These are phyloP conservation scores for Penicillium psychrofluorescens DNA, from an alignment of 495 filamentous ascomycete species.

Conservation along the genomic window DNA sequence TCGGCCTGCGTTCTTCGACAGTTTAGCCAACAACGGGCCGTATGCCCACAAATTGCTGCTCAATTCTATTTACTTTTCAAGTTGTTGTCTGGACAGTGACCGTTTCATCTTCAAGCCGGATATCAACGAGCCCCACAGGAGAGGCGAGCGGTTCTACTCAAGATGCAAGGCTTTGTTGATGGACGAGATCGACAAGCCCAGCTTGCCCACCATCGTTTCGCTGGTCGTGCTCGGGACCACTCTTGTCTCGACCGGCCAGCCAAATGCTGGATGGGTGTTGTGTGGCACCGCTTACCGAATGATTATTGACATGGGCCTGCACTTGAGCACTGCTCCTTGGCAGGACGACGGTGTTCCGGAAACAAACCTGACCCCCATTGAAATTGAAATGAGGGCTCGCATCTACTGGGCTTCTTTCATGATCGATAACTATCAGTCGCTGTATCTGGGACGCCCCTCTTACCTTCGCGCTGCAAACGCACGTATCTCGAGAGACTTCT, in stretches of 20 bases:
- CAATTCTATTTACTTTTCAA: slow-evolving; percentile 24
- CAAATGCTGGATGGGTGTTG: slow-evolving; percentile 12
- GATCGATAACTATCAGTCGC: slow-evolving; percentile 18
- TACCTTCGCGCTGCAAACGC: slow-evolving; percentile 6
- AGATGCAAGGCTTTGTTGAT: slow-evolving; percentile 6
- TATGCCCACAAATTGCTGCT: slow-evolving; percentile 27
- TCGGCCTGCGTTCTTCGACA: slow-evolving; percentile 26
- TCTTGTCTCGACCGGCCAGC: slow-evolving; percentile 8
- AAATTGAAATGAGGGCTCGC: slow-evolving; percentile 8
- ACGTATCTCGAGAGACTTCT: slow-evolving; percentile 7
- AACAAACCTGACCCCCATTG: not conserved
- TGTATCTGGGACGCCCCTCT: slow-evolving; percentile 19
- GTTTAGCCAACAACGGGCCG: slow-evolving; percentile 21
- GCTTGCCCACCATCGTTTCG: slow-evolving; percentile 7
- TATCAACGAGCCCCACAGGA: not conserved
- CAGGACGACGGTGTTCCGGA: no score
- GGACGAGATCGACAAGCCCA: slow-evolving; percentile 10
- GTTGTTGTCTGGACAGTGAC: slow-evolving; percentile 7
- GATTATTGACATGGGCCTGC: slow-evolving; percentile 27
- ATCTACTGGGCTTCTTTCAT: slow-evolving; percentile 26
- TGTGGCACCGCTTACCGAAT: slow-evolving; percentile 24
- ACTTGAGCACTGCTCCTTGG: slow-evolving; percentile 10
- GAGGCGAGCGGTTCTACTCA: slow-evolving; percentile 7
- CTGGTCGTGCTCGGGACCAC: slow-evolving; percentile 7
- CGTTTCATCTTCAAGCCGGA: not conserved